Evolutionary conservation across 2,329 filamentous ascomycete species (phyloP), one percentile per base, ranked within the genome.

Genomic region (Helminthosporium solani): DNA sequence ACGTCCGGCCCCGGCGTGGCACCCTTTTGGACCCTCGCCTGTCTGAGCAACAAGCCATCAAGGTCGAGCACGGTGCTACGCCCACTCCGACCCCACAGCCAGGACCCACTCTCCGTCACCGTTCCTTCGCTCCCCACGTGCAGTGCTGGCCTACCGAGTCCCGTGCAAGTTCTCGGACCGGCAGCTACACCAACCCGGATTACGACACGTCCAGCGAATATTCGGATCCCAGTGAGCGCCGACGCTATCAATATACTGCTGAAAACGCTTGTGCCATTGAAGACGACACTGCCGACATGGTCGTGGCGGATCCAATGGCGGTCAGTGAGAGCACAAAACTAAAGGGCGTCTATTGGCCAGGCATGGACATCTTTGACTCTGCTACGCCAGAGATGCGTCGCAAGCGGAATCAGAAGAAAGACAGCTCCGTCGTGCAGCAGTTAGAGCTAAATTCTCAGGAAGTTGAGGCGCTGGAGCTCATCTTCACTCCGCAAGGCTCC

Each of bases 301-400:
- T 49, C 15, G 40, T 47, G 19, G 60, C 64, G 19, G 57, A 61
- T 18, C 60, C 58, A 42, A 58, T 58, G 37, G 61, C 62, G 20
- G 48, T 71, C 33, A 70, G 64, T 33, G 71, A 73, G 44, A 63
- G 60, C 40, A 74, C 67, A 47, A 80, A 75, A 60, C 76, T 90
- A 42, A 91, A 91, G 66, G 87, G 87, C 2, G 74, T 85, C n/a
- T 74, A 82, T 37, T 90, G 84, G 78, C 84, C 85, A 2, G 88
- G 88, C 15, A 91, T 91, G 87, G 80, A 82, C 42, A 78, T 89
- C n/a, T 90, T 91, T 63, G 88, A 92, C 67, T 83, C 88, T 42
- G 88, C 88, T 3, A 87, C 85, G 3, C 79, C 83, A 14, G 81
- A 86, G 50, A 86, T 87, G 77, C 85, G 83, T 57, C 79, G 84